These are phyloP conservation scores for Platanthera guangdongensis DNA, from an alignment of 106 monocot genomes.

Conservation along the genomic window DNA sequence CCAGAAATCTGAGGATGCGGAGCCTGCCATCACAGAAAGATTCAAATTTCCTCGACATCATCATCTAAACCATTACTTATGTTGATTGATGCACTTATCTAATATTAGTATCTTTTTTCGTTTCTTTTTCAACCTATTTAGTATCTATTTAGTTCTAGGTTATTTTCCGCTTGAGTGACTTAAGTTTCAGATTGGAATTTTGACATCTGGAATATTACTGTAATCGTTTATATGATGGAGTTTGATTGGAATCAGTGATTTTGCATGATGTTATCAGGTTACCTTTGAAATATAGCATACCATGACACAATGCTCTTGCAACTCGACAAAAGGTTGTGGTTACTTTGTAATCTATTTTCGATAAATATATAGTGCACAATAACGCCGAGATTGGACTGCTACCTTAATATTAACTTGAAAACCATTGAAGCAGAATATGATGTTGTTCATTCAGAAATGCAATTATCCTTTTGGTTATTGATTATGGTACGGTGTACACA, in stretches of 20 bases:
- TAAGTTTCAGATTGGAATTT: background rate
- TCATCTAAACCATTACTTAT: background rate
- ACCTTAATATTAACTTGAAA: background rate
- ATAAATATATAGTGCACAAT: background rate
- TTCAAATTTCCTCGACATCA: background rate
- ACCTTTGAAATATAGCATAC: background rate
- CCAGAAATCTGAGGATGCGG: constrained; percentile 3
- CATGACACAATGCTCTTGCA: background rate
- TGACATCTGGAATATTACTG: background rate
- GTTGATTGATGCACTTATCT: background rate
- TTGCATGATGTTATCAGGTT: background rate
- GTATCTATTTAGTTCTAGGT: background rate
- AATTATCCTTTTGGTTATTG: background rate
- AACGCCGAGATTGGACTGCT: background rate
- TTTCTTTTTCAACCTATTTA: background rate
- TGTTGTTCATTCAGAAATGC: background rate
- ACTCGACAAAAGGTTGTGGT: background rate
- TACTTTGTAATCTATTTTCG: constrained; percentile 1
- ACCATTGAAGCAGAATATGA: background rate
- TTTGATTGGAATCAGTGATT: constrained; percentile 6
- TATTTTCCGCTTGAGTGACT: background rate
- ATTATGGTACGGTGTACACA: background rate
- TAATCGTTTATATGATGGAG: background rate
- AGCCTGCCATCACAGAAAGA: background rate
- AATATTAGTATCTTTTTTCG: background rate